Percentiles rank a stretch among this genome's conserved stretches.
Conservation (phyloP, 2,329 filamentous ascomycete genomes). For the Fusarium siculi region DNA sequence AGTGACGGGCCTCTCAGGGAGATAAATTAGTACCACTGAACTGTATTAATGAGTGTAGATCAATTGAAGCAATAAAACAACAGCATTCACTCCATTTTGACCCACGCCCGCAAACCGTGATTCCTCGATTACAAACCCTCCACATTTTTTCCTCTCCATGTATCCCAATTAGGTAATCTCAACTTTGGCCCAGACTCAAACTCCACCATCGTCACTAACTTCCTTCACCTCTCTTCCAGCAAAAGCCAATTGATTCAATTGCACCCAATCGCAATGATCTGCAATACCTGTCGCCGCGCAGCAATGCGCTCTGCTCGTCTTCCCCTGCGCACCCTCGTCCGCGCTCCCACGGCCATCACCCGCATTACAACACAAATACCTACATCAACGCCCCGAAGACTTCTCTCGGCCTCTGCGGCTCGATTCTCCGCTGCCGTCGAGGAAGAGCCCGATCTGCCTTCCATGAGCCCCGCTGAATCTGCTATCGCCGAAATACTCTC, state of each 20-base stretch:
- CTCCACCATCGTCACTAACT: constrained; percentile 16
- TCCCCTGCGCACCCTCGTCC: constrained; percentile 20
- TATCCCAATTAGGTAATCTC: constrained; percentile 24
- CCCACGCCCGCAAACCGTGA: constrained; percentile 23
- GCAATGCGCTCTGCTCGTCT: constrained; percentile 36
- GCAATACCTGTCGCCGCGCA: constrained; percentile 41
- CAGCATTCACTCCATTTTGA: not conserved
- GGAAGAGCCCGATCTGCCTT: constrained; percentile 35
- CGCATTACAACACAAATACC: constrained; percentile 12
- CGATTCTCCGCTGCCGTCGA: constrained; percentile 22
- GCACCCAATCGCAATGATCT: constrained; percentile 34
- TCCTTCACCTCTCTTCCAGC: not conserved
- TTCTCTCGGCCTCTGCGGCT: constrained; percentile 15
- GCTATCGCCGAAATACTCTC: constrained; percentile 66
- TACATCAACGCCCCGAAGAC: constrained; percentile 6
- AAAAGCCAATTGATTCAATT: constrained; percentile 9
- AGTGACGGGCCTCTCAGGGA: not conserved
- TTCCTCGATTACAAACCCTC: constrained; percentile 39
- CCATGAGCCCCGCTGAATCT: constrained; percentile 63
- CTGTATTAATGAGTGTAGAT: not conserved
- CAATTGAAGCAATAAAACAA: not conserved
- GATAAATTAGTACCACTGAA: not conserved
- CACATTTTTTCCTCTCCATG: constrained; percentile 24
- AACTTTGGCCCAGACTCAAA: constrained; percentile 1
- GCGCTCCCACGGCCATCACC: constrained; percentile 11